Evolutionary conservation across 2,329 filamentous ascomycete genomes (phyloP), one percentile per base, ranked within the genome.

Genomic region (Hypomyces rosellus): DNA sequence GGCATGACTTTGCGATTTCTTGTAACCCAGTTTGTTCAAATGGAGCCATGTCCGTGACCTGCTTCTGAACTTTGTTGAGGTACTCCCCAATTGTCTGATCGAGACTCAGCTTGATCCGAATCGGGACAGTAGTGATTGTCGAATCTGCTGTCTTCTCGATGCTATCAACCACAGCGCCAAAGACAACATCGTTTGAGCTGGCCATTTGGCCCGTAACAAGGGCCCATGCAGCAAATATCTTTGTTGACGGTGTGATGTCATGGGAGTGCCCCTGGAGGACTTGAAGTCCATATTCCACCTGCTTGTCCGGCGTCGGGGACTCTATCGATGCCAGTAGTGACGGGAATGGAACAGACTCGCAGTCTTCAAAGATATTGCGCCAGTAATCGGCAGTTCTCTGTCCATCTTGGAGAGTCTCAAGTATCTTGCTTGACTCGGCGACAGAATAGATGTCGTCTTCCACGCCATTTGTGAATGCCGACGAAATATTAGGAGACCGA

Each of bases 111-210:
- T 16, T 36, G 1, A 51, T 45, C 5, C 49, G 39, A 9, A 51
- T 15, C 12, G 58, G 60, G 1, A 62, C 49, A 1, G 54, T 58
- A 5, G 56, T 50, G n/a, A 63, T 60, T 1, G 57, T 56, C 4
- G 61, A 59, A 0, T 54, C 61, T 1, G 54, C 41, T 2, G 60
- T 51, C 9, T 46, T 20, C 7, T 55, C 55, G 20, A 5, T 20
- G 3, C 63, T 54, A 5, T 53, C 53, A 4, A 34, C 33, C 3
- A 62, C 33, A 1, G 53, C 50, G 2, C 60, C 61, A 39, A 60
- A 63, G 1, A 57, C 13, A 2, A 61, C 42, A 41, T 53, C 34
- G 13, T 41, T 34, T 22, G 44, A 46, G 15, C n/a, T 20, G 12
- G 15, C 12, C 6, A 46, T 18, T 7, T 22, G 44, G 6, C 44